phyloP scores from a whole-genome alignment of 2,329 filamentous ascomycete genomes.

The Aspergillus glaucus region DNA sequence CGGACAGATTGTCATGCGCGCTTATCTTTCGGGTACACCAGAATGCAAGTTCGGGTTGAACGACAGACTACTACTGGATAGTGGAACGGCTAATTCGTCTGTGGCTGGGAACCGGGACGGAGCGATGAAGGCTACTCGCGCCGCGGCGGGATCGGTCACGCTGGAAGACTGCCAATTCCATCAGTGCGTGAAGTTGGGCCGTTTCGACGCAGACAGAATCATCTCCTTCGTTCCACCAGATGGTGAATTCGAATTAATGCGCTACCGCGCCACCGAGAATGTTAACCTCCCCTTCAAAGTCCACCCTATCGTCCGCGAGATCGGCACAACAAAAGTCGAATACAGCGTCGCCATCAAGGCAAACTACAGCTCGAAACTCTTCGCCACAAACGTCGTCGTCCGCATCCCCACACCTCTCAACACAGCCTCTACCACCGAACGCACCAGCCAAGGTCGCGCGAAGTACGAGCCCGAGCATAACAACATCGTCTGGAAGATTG shows the following conservation, averaged over 20 bases:
- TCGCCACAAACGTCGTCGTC: conserved; percentile 92
- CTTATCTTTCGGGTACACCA: conserved; percentile 90
- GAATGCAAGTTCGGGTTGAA: conserved; percentile 99
- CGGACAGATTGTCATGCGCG: conserved; percentile 97
- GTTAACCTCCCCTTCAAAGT: conserved; percentile 98
- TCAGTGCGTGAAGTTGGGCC: conserved; percentile 94
- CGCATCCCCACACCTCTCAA: conserved; percentile 94
- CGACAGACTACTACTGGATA: conserved; percentile 85
- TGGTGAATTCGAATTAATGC: conserved; percentile 97
- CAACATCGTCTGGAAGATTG: conserved; percentile 98
- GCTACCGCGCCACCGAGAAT: conserved; percentile 95
- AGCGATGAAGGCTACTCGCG: conserved; percentile 81
- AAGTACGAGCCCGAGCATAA: conserved; percentile 98
- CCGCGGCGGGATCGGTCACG: conserved; percentile 89
- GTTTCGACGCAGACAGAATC: conserved; percentile 93
- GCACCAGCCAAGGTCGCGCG: conserved; percentile 91
- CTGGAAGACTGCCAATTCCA: conserved; percentile 98
- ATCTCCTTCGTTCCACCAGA: conserved; percentile 96
- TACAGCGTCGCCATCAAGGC: conserved; percentile 97
- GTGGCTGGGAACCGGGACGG: conserved; percentile 46
- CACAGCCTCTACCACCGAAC: conserved; percentile 86
- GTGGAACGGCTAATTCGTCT: conserved; percentile 54
- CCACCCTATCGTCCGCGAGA: conserved; percentile 95
- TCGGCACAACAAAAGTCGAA: conserved; percentile 95
- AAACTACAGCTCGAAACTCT: conserved; percentile 93